Percentiles rank a stretch among this genome's conserved stretches.
phyloP scores from a whole-genome alignment of 345 rosid species.

The Eucalyptus sideroxylon region DNA sequence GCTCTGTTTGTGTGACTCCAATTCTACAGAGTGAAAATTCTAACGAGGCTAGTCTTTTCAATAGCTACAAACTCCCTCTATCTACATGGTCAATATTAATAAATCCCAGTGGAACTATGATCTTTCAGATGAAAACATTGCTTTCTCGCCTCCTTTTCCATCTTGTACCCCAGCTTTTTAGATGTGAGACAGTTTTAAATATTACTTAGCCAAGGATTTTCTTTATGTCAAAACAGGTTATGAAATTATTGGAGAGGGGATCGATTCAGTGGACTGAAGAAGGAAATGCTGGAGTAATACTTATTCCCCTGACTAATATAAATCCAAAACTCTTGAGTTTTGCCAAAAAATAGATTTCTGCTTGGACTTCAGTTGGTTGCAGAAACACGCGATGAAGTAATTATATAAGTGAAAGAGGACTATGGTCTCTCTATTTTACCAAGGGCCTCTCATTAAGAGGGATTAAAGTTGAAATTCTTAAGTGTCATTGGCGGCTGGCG shows the following conservation, averaged over 20 bases:
- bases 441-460: background rate
- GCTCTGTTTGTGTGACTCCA: background rate
- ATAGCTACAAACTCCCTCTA: background rate
- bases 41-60: background rate
- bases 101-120: background rate
- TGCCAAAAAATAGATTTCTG: constrained; percentile 8
- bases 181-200: background rate
- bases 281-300: constrained; percentile 12
- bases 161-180: background rate
- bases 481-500: background rate
- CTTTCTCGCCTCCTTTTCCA: background rate
- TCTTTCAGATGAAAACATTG: background rate
- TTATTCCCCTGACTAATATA: constrained; percentile 22
- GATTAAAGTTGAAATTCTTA: background rate
- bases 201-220: background rate
- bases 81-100: background rate
- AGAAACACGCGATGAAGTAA: background rate
- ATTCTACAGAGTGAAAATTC: background rate
- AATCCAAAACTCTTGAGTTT: constrained; percentile 22
- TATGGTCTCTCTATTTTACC: background rate
- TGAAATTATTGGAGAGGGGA: constrained; percentile 36
- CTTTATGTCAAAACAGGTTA: constrained; percentile 7
- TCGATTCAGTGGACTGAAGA: constrained; percentile 41
- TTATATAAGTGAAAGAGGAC: background rate
- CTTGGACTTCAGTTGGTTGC: background rate